A percentile compares a stretch with the other conserved stretches of the same genome.
phyloP scores from a whole-genome alignment of 2,329 filamentous ascomycete species.

The Ceratocystis cubensis region DNA sequence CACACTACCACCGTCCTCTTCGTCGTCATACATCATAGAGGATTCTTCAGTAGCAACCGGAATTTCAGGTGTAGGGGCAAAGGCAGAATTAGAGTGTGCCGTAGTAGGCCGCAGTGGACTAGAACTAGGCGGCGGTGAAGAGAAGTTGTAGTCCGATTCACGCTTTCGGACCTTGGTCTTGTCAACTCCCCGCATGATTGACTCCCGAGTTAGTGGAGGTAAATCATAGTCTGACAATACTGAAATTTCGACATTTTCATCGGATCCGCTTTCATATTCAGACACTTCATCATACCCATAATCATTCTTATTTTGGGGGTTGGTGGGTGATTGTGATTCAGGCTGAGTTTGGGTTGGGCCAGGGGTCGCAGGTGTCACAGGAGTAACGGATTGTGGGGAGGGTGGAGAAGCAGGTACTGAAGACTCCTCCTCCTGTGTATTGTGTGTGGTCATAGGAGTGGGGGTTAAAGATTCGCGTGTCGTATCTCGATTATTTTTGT shows the following conservation, averaged over 20 bases:
- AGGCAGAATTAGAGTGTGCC: conserved; percentile 32
- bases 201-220: conserved; percentile 79
- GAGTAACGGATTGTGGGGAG: not conserved
- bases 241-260: conserved; percentile 40
- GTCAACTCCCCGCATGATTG: conserved; percentile 79
- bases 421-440: not conserved
- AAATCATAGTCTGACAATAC: conserved; percentile 51
- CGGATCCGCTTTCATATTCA: conserved; percentile 15
- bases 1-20: conserved; percentile 45
- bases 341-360: not conserved
- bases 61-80: conserved; percentile 60
- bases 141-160: conserved; percentile 52
- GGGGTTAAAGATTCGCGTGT: conserved; percentile 19
- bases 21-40: conserved; percentile 42
- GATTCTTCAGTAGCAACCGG: conserved; percentile 73
- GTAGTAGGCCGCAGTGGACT: conserved; percentile 40
- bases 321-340: not conserved
- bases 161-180: conserved; percentile 44
- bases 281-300: conserved; percentile 17
- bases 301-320: not conserved
- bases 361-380: conserved; percentile 14
- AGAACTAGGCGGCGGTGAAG: conserved; percentile 47
- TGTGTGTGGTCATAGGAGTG: conserved; percentile 5
- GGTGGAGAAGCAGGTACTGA: not conserved
- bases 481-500: not conserved